Evolutionary conservation across 1,139 yeast species (phyloP), one percentile per base, ranked within the genome.

Genomic region (Sugiyamaella novakii): DNA sequence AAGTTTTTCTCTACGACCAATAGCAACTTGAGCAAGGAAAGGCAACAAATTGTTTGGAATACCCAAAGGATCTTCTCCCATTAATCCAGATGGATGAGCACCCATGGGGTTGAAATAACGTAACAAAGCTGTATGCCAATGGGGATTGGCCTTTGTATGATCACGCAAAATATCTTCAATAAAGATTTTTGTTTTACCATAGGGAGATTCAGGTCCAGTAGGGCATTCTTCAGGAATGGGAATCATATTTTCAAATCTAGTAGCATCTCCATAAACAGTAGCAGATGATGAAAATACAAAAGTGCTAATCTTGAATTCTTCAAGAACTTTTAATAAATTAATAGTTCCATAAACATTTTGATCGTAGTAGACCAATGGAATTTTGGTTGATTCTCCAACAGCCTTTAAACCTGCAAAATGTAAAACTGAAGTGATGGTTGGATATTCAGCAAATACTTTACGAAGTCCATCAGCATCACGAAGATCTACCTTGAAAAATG

Each of bases 361-460:
- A 49, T 80, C 81, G 65, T 83, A 85, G 68, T 86, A 86, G 39
- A 68, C 73, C 52, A 84, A 73, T n/a, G 95, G 95, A 49, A 81
- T 78, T 59, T 77, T 63, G 28, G 86, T 77, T n/a, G 88, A 81
- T 66, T 86, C 94, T 31, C 89, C 92, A 30, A 86, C 95, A 1
- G 94, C 92, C 66, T 86, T 86, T 62, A 86, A 76, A 19, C 91
- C 92, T n/a, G 94, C 95, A 69, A 86, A 85, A 65, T 86, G 95
- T 46, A 87, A 76, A 12, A 85, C 89, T 1, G 87, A 79, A 30
- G 72, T 68, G 54, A 86, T 76, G 5, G 73, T 69, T 10, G 68
- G 65, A 67, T 77, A 77, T 42, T 70, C 63, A 40, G 69, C 57
- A 62, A 85, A 81, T 5, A 84, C 78, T 47, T 66, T 60, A 38